Evolutionary conservation across 805 yeast genomes (phyloP), one percentile per base, ranked within the genome.

Genomic region (Saccharomycopsis amapae): DNA sequence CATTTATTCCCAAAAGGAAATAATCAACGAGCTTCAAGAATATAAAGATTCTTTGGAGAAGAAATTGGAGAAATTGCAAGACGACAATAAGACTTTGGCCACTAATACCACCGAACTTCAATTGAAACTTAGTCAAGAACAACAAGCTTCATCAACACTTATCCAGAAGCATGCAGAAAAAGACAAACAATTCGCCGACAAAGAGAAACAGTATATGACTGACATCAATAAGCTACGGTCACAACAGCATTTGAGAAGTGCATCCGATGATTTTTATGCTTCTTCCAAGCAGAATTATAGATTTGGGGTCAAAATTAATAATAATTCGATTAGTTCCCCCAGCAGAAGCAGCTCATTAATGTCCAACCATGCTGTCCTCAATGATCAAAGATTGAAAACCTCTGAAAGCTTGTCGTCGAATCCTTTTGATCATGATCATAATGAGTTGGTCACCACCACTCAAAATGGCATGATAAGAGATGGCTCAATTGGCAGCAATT

Each of bases 291-390:
- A 40, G 2, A 26, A 23, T 25, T 42, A 42, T n/a, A 9, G 45
- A 32, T 44, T 44, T 38, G 47, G 42, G 7, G 17, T 37, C 13
- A 13, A 19, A 34, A 4, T 24, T 7, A 32, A 38, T 39, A 23
- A 33, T 20, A 22, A 3, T 10, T 39, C 48, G 22, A 17, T 31
- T 5, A 20, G 41, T 9, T 36, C 37, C 13, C 35, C 45, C 5
- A 36, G 41, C 20, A 40, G 49, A 41, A 45, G 49, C 24, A 37
- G 38, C 23, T 45, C 49, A 3, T 24, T 44, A 3, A 33, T 31
- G 41, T 45, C 49, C 18, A 38, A 22, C 15, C 9, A 10, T 12
- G n/a, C 32, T n/a, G n/a, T 28, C n/a, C 32, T 28, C 13, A 28
- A 28, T 28, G 13, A 12, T 12, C 32, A 28, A n/a, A 28, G 32